A percentile compares a stretch with the other conserved stretches of the same genome.
phyloP scores from a whole-genome alignment of 2,329 filamentous ascomycete species.

The Coleophoma cylindrospora region DNA sequence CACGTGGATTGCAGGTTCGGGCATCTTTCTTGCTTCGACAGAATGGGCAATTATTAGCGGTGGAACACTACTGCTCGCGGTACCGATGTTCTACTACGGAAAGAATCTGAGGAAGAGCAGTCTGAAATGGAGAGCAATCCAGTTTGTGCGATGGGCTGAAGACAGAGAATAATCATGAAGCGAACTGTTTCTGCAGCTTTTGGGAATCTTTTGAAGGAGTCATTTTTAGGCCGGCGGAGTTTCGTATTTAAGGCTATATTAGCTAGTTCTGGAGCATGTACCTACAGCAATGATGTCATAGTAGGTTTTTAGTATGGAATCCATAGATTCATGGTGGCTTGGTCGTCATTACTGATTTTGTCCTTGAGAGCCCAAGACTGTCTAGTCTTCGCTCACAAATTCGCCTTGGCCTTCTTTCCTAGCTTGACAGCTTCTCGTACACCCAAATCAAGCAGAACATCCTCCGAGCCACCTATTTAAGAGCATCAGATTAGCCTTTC shows the following conservation, averaged over 20 bases:
- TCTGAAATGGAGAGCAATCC: conserved; percentile 8
- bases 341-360: too few relatives aligned
- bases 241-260: too few relatives aligned
- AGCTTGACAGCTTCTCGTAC: conserved; percentile 73
- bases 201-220: too few relatives aligned
- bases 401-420: conserved; percentile 70
- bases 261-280: too few relatives aligned
- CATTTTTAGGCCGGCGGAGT: too few relatives aligned
- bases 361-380: too few relatives aligned
- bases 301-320: too few relatives aligned
- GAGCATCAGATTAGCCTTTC: conserved; percentile 9
- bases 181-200: too few relatives aligned
- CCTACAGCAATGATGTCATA: too few relatives aligned
- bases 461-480: conserved; percentile 66
- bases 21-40: conserved; percentile 4
- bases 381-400: conserved; percentile 45
- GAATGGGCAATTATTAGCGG: conserved; percentile 7
- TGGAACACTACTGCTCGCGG: conserved; percentile 3
- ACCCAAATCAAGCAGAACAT: conserved; percentile 72
- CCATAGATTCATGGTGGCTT: neutral
- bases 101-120: conserved; percentile 7
- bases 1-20: conserved; percentile 7
- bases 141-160: conserved; percentile 2
- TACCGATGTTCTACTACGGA: conserved; percentile 11
- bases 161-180: neutral